Evolutionary conservation across 2,329 filamentous ascomycete species (phyloP), one percentile per base, ranked within the genome.

Genomic region (Xylaria sp.): DNA sequence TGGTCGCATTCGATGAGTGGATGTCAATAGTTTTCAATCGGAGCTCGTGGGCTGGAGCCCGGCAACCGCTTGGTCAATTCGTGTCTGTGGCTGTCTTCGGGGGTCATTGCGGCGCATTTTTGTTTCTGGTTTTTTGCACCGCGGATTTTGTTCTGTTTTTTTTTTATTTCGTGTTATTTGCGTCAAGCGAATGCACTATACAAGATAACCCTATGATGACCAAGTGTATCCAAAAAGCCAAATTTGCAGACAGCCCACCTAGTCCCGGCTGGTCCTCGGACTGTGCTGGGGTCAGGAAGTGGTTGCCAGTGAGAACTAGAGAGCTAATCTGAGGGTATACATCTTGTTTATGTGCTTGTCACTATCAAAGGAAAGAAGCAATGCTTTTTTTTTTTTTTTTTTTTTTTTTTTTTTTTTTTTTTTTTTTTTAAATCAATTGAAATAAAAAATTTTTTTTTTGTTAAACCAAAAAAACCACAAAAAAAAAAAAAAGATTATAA

Each of bases 261-360:
- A 73, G 39, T 71, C 65, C 32, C 10, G 48, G 54, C 48, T 46
- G 59, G 34, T 55, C 55, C 58, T 62, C 59, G 62, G 65, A 64
- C 59, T 20, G 18, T 12, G 39, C n/a, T 32, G 39, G 71, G 65
- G 70, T 50, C 62, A 72, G 73, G 74, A 66, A 75, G 77, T 76
- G 78, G 84, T 85, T 85, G 83, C 80, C 83, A 71, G 69, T 86
- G 84, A 85, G 84, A 86, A 86, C 83, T 79, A 75, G 84, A 86
- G 84, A 86, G 84, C 84, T 86, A 85, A 86, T 86, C 84, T 86
- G 84, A 86, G 84, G 84, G 84, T 76, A 76, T 74, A 66, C 52
- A 71, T 72, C 68, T 70, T 72, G 65, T 63, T 63, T 61, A 20
- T 60, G 46, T 34, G 15, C 8, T 10, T 52, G 10, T 60, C 15